Percentiles rank a stretch among this genome's conserved stretches.
phyloP scores from a whole-genome alignment of 163 green algal species.

The Dunaliella salina region DNA sequence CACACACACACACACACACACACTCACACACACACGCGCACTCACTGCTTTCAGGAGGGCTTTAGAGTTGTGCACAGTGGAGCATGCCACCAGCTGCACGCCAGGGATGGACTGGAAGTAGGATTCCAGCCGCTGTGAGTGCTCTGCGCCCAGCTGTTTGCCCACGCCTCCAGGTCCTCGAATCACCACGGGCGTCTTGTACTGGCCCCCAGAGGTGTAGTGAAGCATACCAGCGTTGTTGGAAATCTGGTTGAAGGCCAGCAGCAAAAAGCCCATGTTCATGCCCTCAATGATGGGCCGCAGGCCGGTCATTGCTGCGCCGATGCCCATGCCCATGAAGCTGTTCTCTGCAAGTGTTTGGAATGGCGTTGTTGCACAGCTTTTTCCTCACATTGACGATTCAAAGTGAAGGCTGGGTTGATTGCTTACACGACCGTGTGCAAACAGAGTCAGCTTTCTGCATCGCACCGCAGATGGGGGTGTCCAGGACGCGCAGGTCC shows the following conservation, averaged over 20 bases:
- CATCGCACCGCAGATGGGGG: slow-evolving; percentile 85
- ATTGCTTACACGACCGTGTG: too few relatives aligned
- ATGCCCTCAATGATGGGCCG: slow-evolving; percentile 95
- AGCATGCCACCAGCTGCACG: slow-evolving; percentile 89
- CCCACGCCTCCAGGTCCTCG: slow-evolving; percentile 87
- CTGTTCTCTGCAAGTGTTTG: slow-evolving; percentile 67
- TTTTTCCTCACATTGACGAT: too few relatives aligned
- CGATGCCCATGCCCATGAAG: slow-evolving; percentile 90
- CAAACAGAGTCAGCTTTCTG: neutral
- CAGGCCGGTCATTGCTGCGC: slow-evolving; percentile 92
- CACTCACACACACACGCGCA: neutral
- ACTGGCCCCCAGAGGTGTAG: slow-evolving; percentile 94
- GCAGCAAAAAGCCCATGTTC: slow-evolving; percentile 97
- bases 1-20: slow-evolving; percentile 1
- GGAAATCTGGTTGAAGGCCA: slow-evolving; percentile 97
- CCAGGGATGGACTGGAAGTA: slow-evolving; percentile 96
- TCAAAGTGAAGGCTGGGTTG: too few relatives aligned
- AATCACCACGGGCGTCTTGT: slow-evolving; percentile 91
- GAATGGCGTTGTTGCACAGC: too few relatives aligned
- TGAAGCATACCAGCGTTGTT: slow-evolving; percentile 98
- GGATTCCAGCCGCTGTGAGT: slow-evolving; percentile 91
- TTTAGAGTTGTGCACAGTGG: slow-evolving; percentile 85
- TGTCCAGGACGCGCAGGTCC: slow-evolving; percentile 88
- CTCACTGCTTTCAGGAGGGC: slow-evolving; percentile 85
- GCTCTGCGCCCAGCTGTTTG: slow-evolving; percentile 90